Evolutionary conservation across 2,329 filamentous ascomycete genomes (phyloP), one percentile per base, ranked within the genome.

Genomic region (Diaporthe longicolla): DNA sequence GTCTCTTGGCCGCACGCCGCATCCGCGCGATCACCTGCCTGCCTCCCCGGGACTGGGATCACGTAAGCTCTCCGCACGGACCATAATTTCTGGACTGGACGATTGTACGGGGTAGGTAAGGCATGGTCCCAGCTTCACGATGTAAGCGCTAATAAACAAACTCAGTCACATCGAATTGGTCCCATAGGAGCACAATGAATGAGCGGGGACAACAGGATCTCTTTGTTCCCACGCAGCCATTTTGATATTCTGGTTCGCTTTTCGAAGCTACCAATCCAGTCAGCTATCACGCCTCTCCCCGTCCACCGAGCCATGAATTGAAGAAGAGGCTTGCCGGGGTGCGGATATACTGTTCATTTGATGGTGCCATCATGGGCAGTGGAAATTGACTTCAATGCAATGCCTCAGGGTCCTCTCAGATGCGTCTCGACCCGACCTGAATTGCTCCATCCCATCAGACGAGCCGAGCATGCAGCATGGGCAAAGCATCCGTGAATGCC

Each of bases 61-160:
- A 57, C 26, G 54, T 57, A 57, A 57, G 54, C 17, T 21, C 15
- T 35, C 8, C 21, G 54, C 54, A 57, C 54, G 54, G 54, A 57
- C 54, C 54, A 32, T 26, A n/a, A 13, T 52, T 3, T 8, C 17
- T 43, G 13, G 40, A 43, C 40, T 43, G 40, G 11, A 43, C 40
- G 35, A 37, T 32, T 32, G 29, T 32, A 7, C n/a, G n/a, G n/a
- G 29, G 29, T 32, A 32, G 7, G 29, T n/a, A 13, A 37, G 35
- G 43, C 9, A 48, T 21, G 7, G 5, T 21, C 43, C 43, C 43
- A 48, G 45, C 45, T 35, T 35, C 21, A 19, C 45, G n/a, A 66
- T 52, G 63, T 52, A 21, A 66, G 63, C 63, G 63, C 63, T 66
- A 66, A 66, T 66, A 66, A 66, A 52, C 45, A 66, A 66, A 32